Evolutionary conservation across 2,329 filamentous ascomycete genomes (phyloP).

Genomic region (Neofusicoccum cordaticola): DNA sequence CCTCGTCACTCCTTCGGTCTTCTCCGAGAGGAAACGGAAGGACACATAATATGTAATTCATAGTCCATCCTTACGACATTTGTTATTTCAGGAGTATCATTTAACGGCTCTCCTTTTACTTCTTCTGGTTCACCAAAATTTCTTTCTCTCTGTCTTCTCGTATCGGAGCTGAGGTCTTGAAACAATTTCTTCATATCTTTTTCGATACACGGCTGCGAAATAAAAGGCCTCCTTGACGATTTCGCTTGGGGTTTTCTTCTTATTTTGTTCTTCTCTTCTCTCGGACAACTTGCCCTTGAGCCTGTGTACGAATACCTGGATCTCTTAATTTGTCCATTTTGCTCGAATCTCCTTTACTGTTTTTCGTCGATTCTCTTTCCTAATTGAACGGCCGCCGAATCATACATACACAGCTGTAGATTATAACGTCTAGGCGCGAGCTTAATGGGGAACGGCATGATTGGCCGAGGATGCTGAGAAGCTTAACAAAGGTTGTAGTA

Average conservation of each 20-base stretch:
- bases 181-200: no score
- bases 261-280: neutral
- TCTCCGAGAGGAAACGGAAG: neutral
- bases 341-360: neutral
- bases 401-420: conserved; percentile 7
- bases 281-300: neutral
- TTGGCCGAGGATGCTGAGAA: neutral
- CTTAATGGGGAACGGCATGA: neutral
- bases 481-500: neutral
- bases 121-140: no score
- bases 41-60: no score
- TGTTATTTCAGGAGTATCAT: no score
- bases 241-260: neutral
- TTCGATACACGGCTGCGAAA: no score
- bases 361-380: neutral
- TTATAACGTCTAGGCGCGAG: neutral
- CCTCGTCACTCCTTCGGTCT: neutral
- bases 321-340: neutral
- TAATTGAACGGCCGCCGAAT: neutral
- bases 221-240: neutral
- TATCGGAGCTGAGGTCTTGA: no score
- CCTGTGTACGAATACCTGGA: neutral
- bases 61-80: neutral
- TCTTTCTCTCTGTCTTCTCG: no score
- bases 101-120: no score